Evolutionary conservation across 305 asterid species (phyloP).

Genomic region (Caryopteris hybrid): DNA sequence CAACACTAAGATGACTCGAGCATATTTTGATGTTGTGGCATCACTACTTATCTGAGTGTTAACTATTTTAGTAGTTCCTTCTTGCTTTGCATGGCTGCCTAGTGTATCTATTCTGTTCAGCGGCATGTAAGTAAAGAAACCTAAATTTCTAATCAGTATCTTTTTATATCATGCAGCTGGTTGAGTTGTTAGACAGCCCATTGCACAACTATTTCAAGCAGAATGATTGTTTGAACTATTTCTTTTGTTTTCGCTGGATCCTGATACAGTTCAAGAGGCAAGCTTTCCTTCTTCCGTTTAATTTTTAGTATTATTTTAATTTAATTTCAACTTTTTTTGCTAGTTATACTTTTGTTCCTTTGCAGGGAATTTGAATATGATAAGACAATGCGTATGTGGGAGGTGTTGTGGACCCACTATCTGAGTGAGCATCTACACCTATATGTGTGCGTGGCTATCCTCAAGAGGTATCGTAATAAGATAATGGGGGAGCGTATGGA

Average conservation of each 20-base stretch:
- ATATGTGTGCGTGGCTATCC: slow-evolving; percentile 78
- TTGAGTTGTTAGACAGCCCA: slow-evolving; percentile 84
- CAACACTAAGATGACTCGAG: not conserved
- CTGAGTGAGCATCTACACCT: slow-evolving; percentile 91
- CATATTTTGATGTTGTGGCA: not conserved
- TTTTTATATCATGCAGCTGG: slow-evolving; percentile 59
- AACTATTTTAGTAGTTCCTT: not conserved
- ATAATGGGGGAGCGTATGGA: slow-evolving; percentile 93
- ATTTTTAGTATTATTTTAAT: not conserved
- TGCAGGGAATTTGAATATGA: slow-evolving; percentile 89
- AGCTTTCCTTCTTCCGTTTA: slow-evolving; percentile 17
- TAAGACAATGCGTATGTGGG: slow-evolving; percentile 80
- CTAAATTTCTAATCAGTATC: slow-evolving; percentile 12
- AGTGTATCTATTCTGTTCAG: not conserved
- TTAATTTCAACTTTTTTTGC: not conserved
- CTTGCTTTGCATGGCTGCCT: not conserved
- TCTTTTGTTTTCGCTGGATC: slow-evolving; percentile 99
- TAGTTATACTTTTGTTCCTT: not conserved
- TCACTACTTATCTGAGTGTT: not conserved
- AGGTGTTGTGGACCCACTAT: slow-evolving; percentile 89
- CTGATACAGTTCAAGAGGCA: slow-evolving; percentile 97
- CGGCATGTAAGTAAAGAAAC: not conserved
- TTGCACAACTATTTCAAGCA: slow-evolving; percentile 81
- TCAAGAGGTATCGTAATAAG: slow-evolving; percentile 67
- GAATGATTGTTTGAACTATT: slow-evolving; percentile 92